Conservation (phyloP, 352 stramenopile species). For the Thraustochytrium striatum region DNA sequence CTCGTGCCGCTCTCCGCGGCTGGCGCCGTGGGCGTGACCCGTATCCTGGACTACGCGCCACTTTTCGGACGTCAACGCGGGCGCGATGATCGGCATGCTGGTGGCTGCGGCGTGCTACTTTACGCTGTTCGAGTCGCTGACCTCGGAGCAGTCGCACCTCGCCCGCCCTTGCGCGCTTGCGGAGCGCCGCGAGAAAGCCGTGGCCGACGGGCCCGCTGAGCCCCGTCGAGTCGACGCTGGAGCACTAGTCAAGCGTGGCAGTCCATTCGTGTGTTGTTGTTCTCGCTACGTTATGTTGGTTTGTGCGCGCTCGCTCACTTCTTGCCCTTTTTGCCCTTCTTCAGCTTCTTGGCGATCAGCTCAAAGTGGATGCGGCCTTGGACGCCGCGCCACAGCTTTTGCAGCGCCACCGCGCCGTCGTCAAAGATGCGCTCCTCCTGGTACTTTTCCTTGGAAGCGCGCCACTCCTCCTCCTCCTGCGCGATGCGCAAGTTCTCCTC, state of each 20-base stretch:
- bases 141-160: neutral
- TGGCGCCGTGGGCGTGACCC: neutral
- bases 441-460: slow-evolving; percentile 66
- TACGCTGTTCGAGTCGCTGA: neutral
- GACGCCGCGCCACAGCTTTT: slow-evolving; percentile 72
- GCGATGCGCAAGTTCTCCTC: slow-evolving; percentile 76
- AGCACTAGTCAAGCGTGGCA: too few relatives aligned
- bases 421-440: slow-evolving; percentile 61
- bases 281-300: too few relatives aligned
- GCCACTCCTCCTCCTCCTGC: slow-evolving; percentile 67
- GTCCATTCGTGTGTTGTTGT: too few relatives aligned
- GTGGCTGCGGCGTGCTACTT: neutral
- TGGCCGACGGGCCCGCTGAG: too few relatives aligned
- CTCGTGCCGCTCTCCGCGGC: slow-evolving; percentile 7
- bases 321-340: slow-evolving; percentile 65
- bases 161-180: too few relatives aligned
- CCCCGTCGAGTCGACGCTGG: too few relatives aligned
- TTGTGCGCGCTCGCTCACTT: slow-evolving; percentile 16
- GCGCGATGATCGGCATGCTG: slow-evolving; percentile 5
- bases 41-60: slow-evolving; percentile 40
- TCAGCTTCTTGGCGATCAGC: slow-evolving; percentile 73
- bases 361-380: slow-evolving; percentile 68
- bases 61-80: slow-evolving; percentile 45
- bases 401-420: slow-evolving; percentile 67
- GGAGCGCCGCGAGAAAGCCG: too few relatives aligned